Evolutionary conservation across 768 basidiomycete genomes (phyloP).

Genomic region (Agrocybe pediades): DNA sequence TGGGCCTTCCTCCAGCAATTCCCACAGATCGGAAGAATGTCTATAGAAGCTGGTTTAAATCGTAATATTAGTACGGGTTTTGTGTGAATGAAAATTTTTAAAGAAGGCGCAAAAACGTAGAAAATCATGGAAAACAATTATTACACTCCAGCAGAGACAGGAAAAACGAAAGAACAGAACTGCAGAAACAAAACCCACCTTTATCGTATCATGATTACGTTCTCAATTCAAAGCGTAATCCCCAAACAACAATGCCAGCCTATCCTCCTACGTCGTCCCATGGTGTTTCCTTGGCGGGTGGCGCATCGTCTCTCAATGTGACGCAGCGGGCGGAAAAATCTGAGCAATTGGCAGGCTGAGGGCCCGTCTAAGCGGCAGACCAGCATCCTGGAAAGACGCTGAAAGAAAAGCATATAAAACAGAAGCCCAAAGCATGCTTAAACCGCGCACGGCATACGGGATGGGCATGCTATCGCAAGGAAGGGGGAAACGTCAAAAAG

Average conservation of each 20-base stretch:
- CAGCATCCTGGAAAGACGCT: constrained; percentile 84
- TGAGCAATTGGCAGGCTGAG: constrained; percentile 84
- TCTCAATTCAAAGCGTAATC: constrained; percentile 87
- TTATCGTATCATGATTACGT: constrained; percentile 84
- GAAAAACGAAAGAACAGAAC: too few species aligned
- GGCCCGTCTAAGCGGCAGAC: constrained; percentile 79
- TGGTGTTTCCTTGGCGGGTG: constrained; percentile 29
- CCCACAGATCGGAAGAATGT: constrained; percentile 95
- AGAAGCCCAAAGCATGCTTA: too few species aligned
- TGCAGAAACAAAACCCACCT: constrained; percentile 38
- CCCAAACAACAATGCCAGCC: constrained; percentile 89
- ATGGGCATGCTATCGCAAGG: too few species aligned
- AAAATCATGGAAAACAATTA: too few species aligned
- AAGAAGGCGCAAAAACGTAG: too few species aligned
- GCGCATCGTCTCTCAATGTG: constrained; percentile 38
- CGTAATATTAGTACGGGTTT: too few species aligned
- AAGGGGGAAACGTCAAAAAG: too few species aligned
- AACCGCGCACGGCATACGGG: too few species aligned
- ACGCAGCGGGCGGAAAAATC: constrained; percentile 83
- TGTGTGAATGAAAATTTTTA: too few species aligned
- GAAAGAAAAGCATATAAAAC: constrained; percentile 88
- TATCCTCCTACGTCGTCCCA: constrained; percentile 67
- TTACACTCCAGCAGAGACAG: too few species aligned
- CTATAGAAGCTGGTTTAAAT: constrained; percentile 88
- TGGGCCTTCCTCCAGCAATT: constrained; percentile 94